Base-by-base conservation (phyloP, 148 eudicot species). In the Bassia scoparia region DNA sequence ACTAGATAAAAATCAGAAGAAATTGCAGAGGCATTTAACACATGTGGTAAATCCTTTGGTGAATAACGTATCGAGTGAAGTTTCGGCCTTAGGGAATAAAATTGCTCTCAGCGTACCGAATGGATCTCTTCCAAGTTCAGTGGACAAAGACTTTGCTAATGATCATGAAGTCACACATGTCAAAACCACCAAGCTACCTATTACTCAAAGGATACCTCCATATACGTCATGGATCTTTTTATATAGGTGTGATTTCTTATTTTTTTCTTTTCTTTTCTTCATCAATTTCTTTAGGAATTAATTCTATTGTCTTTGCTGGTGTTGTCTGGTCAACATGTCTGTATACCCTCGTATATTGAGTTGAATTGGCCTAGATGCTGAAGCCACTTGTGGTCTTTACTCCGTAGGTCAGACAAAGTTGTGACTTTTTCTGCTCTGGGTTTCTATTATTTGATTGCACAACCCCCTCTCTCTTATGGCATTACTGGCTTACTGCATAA, bases 211-310 rank as follows among this genome's bases (percentile, higher is more conserved):
- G 70, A 86, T 91, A 74, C 96, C 98, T 31, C 80, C 86, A 8
- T 95, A 88, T 75, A 91, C 86, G 35, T 86, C 93, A 46, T 95
- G 98, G 98, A 81, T 91, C 61, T 88, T 84, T 72, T 78, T 95
- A 61, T 85, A 77, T 68, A 87, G 87, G 98, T 95, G 76, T 68
- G 84, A 35, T 49, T 9, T 67, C 16, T n/a, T 58, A 37, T 68
- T 55, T 33, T 59, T 49, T 55, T 26, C 59, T 49, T 29, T 44
- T 17, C 63, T 35, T 17, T 55, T 76, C 43, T 70, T 18, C 23
- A 2, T 21, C 12, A 58, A 49, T 14, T 17, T 18, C 49, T 43
- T 38, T 24, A 52, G 54, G 46, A 44, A 58, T 30, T 37, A 24
- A 46, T 29, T 27, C 27, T 18, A 30, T 24, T 16, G 20, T 24